These are phyloP conservation scores for Cucurbita ficifolia DNA, from an alignment of 306 rosid species.

Conservation along the genomic window DNA sequence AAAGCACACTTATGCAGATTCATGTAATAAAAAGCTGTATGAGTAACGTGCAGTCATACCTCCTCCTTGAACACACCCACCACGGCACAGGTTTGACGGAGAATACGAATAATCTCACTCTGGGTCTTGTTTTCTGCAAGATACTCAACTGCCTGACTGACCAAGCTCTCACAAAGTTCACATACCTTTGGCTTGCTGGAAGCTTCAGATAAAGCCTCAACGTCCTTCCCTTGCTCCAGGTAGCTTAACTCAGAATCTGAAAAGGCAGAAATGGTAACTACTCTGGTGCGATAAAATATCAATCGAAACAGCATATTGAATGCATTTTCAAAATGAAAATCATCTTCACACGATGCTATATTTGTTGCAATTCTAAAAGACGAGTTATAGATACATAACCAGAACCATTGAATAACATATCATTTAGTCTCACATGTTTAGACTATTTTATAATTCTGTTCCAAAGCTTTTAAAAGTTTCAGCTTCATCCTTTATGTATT, in stretches of 20 bases:
- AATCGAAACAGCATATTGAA: background rate
- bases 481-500: background rate
- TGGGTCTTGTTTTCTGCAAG: slow-evolving; percentile 52
- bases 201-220: slow-evolving; percentile 8
- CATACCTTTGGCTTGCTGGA: slow-evolving; percentile 28
- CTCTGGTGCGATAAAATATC: background rate
- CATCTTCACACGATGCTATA: background rate
- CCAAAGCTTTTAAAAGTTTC: background rate
- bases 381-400: background rate
- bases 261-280: slow-evolving; percentile 1
- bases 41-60: slow-evolving; percentile 15
- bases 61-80: slow-evolving; percentile 24
- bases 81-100: slow-evolving; percentile 33
- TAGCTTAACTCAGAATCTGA: slow-evolving; percentile 24
- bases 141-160: slow-evolving; percentile 52
- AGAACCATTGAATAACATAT: background rate
- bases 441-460: background rate
- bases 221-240: slow-evolving; percentile 17
- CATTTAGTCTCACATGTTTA: background rate
- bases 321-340: background rate
- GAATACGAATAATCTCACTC: slow-evolving; percentile 38
- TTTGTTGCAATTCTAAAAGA: background rate
- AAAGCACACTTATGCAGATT: background rate
- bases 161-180: slow-evolving; percentile 61
- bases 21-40: background rate